A percentile compares a stretch with the other conserved stretches of the same genome.
phyloP scores from a whole-genome alignment of 1,139 yeast species.

The Barnettozyma hawaiiensis region DNA sequence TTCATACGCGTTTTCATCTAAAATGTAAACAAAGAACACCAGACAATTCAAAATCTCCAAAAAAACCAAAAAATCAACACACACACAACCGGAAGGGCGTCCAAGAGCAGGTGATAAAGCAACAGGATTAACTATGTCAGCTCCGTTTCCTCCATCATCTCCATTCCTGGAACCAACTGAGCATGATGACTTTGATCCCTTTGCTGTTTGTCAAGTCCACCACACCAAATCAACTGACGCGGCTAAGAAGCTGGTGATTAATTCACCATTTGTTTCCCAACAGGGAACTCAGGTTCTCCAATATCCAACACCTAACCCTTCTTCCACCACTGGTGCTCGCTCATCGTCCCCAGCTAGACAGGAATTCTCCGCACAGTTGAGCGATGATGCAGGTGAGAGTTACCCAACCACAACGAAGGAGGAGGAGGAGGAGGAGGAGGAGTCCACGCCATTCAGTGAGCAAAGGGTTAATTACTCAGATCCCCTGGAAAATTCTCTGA shows the following conservation, averaged over 20 bases:
- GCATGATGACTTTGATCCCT: conserved; percentile 25
- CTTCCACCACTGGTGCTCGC: conserved; percentile 33
- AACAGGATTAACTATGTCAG: background rate
- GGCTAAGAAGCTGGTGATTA: conserved; percentile 19
- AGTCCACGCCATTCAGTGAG: background rate
- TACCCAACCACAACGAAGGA: background rate
- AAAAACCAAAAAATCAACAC: background rate
- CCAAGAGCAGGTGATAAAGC: background rate
- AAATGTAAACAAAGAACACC: conserved; percentile 10
- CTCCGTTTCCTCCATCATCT: conserved; percentile 61
- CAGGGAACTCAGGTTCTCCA: conserved; percentile 10
- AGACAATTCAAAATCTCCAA: background rate
- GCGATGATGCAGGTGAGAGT: background rate
- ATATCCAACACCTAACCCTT: conserved; percentile 40
- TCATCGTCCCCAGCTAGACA: conserved; percentile 28
- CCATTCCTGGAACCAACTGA: conserved; percentile 37
- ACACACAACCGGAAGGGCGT: no score
- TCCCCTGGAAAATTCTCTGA: conserved; percentile 11
- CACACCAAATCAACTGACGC: conserved; percentile 4
- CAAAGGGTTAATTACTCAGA: conserved; percentile 4
- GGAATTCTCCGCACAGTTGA: background rate
- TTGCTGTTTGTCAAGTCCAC: conserved; percentile 16
- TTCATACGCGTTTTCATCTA: conserved; percentile 5
- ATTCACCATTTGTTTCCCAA: conserved; percentile 18
- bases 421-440: no score